Percentiles rank a stretch among this genome's conserved stretches.
Evolutionary conservation across 352 stramenopile genomes (phyloP).

Genomic region (Phytophthora lateralis): DNA sequence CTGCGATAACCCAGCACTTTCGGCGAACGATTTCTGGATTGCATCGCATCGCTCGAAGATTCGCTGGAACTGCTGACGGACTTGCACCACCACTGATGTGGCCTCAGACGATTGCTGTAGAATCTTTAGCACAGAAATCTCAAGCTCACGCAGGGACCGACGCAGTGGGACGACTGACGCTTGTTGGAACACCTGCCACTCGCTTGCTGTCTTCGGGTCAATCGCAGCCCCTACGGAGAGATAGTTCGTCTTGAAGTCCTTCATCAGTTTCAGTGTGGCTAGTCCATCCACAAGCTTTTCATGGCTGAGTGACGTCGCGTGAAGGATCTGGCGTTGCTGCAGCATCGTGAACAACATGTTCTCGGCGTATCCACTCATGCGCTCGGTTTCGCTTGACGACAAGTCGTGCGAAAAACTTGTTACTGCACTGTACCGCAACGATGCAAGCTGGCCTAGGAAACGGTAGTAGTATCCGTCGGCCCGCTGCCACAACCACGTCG

Average conservation of each 20-base stretch:
- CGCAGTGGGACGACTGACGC: slow-evolving; percentile 46
- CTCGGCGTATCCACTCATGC: slow-evolving; percentile 90
- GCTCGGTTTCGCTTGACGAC: slow-evolving; percentile 77
- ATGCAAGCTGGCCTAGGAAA: slow-evolving; percentile 79
- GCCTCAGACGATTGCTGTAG: slow-evolving; percentile 37
- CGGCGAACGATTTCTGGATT: slow-evolving; percentile 38
- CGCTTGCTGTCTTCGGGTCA: slow-evolving; percentile 36
- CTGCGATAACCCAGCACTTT: slow-evolving; percentile 26
- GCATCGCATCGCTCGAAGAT: slow-evolving; percentile 43
- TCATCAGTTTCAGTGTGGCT: slow-evolving; percentile 53
- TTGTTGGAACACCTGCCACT: slow-evolving; percentile 68
- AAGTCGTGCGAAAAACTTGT: slow-evolving; percentile 89
- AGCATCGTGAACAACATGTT: slow-evolving; percentile 90
- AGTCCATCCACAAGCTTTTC: slow-evolving; percentile 68
- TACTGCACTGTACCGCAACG: slow-evolving; percentile 77
- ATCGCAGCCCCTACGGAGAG: slow-evolving; percentile 12
- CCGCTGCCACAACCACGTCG: slow-evolving; percentile 81
- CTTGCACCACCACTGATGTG: slow-evolving; percentile 18
- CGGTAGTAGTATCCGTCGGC: slow-evolving; percentile 92
- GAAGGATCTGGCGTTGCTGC: slow-evolving; percentile 86
- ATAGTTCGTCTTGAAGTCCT: slow-evolving; percentile 47
- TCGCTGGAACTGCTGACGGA: slow-evolving; percentile 30
- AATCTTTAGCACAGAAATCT: slow-evolving; percentile 66
- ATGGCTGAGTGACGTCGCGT: slow-evolving; percentile 70
- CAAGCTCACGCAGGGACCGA: slow-evolving; percentile 65